Evolutionary conservation across 2,329 filamentous ascomycete genomes (phyloP).

Genomic region (Colletotrichum viniferum): DNA sequence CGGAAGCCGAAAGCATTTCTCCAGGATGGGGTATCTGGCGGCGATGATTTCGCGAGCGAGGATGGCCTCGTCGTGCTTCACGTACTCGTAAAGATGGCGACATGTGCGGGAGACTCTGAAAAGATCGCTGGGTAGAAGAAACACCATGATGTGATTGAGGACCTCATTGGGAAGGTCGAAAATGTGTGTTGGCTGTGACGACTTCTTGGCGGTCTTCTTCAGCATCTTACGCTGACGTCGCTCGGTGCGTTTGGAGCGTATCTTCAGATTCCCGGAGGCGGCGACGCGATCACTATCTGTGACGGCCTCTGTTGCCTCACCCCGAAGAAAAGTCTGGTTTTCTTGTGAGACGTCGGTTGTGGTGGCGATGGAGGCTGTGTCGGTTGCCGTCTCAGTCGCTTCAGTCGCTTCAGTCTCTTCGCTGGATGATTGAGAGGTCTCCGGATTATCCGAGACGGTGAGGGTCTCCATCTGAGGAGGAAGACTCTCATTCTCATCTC

Average conservation of each 20-base stretch:
- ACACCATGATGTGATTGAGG: conserved; percentile 49
- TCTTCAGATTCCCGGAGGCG: conserved; percentile 2
- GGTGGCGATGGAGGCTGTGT: neutral
- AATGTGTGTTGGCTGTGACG: conserved; percentile 32
- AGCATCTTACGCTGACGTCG: conserved; percentile 11
- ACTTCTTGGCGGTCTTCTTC: conserved; percentile 4
- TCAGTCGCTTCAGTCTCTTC: neutral
- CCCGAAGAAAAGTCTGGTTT: neutral
- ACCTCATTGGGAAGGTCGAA: conserved; percentile 58
- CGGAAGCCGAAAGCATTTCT: conserved; percentile 56
- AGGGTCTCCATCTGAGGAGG: neutral
- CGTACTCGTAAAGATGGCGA: conserved; percentile 44
- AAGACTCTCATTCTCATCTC: neutral
- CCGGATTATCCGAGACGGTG: neutral
- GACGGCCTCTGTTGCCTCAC: conserved; percentile 1
- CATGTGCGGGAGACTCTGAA: conserved; percentile 48
- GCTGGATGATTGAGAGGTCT: neutral
- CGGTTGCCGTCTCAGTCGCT: neutral
- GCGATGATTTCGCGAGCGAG: conserved; percentile 48
- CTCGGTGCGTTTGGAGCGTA: conserved; percentile 20
- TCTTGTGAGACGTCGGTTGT: neutral
- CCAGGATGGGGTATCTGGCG: conserved; percentile 54
- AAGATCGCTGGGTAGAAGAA: conserved; percentile 55
- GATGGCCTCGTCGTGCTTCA: conserved; percentile 44
- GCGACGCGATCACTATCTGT: conserved; percentile 10